Conservation (phyloP, 345 rosid species). For the Litchi chinensis region DNA sequence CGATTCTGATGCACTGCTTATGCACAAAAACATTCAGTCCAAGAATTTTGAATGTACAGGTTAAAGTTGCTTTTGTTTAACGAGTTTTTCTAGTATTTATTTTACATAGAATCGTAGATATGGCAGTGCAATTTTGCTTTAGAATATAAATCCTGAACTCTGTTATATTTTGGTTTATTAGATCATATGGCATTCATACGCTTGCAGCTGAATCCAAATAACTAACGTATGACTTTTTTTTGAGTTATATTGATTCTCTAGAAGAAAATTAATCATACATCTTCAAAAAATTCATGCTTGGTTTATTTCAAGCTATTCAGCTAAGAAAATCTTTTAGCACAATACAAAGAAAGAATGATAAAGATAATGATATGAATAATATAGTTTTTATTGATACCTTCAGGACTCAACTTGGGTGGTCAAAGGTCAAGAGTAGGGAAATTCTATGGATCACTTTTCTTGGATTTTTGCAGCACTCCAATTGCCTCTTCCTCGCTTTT, state of each 20-base stretch:
- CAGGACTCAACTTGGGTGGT: neutral
- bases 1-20: neutral
- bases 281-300: neutral
- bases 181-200: neutral
- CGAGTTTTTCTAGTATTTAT: neutral
- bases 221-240: neutral
- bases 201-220: neutral
- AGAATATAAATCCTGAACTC: neutral
- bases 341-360: neutral
- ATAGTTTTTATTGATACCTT: slow-evolving; percentile 7
- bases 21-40: neutral
- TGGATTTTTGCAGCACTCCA: slow-evolving; percentile 34
- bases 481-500: slow-evolving; percentile 52
- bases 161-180: neutral
- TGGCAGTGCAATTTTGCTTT: neutral
- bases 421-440: neutral
- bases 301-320: neutral
- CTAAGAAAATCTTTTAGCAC: neutral
- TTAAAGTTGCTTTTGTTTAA: neutral
- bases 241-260: neutral
- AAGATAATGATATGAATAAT: neutral
- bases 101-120: neutral
- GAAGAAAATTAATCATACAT: too few relatives aligned
- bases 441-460: slow-evolving; percentile 13
- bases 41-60: neutral